Evolutionary conservation across 2,329 filamentous ascomycete genomes (phyloP), one percentile per base, ranked within the genome.

Genomic region (Fusarium continuum): DNA sequence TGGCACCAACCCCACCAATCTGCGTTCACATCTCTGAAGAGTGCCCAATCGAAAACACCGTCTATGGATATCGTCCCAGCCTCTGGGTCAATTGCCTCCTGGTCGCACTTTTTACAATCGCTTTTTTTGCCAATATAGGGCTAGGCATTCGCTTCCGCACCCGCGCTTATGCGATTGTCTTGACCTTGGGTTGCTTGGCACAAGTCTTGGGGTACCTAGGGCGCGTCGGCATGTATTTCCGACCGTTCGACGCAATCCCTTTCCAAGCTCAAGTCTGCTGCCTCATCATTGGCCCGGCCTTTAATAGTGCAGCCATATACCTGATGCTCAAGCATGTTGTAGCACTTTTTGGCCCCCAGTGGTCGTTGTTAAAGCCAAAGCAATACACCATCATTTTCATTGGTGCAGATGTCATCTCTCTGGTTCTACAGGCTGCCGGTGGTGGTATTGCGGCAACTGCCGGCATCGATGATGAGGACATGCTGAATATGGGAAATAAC

Each of bases 361-460:
- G 53, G 53, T 58, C 55, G 1, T 6, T 58, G 2, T 5, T 58
- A 6, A 23, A 58, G 9, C 55, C 55, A 8, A 58, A 52, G n/a
- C 17, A 35, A 13, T 58, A 58, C 11, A 58, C 55, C 2, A 58
- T 58, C 4, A 51, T 58, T 5, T 58, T 58, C 8, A 58, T 58
- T 17, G 47, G 53, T 2, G 55, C 55, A 0, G 55, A 58, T 32
- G 16, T 58, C 2, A 36, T 58, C 1, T 58, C 55, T 1, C 16
- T 58, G 22, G 31, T 43, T 4, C 13, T 58, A 0, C 55, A 58
- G 10, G 53, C 55, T 25, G 6, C 46, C 16, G 55, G 55, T 1
- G 55, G 55, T 10, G 55, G 55, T 1, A 58, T 58, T 4, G 39
- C 55, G 3, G 55, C 55, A 5, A 58, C 55, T 3, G 4, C 55